phyloP scores from a whole-genome alignment of 345 rosid genomes.

The Eucalyptus globulus region DNA sequence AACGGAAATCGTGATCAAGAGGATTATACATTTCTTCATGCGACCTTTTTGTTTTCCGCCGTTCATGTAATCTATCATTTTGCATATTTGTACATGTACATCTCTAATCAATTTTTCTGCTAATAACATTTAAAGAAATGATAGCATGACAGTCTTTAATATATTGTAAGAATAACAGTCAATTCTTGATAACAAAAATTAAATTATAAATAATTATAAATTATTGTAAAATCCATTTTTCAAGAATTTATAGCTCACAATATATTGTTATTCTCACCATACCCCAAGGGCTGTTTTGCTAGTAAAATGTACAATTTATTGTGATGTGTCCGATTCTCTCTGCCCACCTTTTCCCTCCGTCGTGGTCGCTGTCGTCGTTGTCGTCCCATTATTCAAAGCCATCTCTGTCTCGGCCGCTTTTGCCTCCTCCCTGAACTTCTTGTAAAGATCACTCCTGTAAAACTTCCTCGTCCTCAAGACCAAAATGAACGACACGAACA shows the following conservation, averaged over 20 bases:
- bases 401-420: constrained; percentile 21
- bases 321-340: neutral
- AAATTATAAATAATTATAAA: no score
- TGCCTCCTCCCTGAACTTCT: constrained; percentile 39
- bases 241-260: no score
- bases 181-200: no score
- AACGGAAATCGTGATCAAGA: neutral
- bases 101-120: neutral
- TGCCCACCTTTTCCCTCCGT: neutral
- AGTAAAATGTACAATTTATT: neutral
- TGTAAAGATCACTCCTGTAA: constrained; percentile 49
- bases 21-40: neutral
- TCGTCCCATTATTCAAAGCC: constrained; percentile 1
- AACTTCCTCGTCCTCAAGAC: constrained; percentile 48
- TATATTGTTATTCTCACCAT: no score
- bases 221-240: no score
- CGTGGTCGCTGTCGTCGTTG: neutral
- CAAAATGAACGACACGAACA: constrained; percentile 31
- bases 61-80: neutral
- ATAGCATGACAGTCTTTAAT: no score
- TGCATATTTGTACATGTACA: neutral
- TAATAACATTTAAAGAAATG: neutral
- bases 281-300: rapidly evolving
- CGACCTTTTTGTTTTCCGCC: neutral
- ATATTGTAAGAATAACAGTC: no score